These are phyloP conservation scores for Salix koriyanagi DNA, from an alignment of 345 rosid species.

Conservation along the genomic window DNA sequence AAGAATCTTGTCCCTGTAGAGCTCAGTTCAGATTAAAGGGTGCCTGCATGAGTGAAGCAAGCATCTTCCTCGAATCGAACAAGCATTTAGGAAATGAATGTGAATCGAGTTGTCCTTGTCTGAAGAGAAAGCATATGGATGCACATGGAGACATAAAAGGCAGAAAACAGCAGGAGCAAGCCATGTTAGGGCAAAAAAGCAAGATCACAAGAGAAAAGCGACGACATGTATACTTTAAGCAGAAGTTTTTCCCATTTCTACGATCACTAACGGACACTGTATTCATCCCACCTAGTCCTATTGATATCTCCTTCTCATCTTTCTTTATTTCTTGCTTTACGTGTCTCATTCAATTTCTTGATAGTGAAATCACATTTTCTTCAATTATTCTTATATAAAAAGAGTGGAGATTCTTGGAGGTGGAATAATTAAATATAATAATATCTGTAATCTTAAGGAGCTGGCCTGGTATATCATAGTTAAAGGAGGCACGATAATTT, in stretches of 20 bases:
- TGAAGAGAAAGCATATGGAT: constrained; percentile 9
- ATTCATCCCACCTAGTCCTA: constrained; percentile 2
- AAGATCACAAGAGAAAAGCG: background rate
- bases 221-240: background rate
- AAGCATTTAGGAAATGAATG: constrained; percentile 8
- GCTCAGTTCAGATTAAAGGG: background rate
- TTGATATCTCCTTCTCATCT: constrained; percentile 5
- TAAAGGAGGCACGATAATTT: no score
- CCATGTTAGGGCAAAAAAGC: background rate
- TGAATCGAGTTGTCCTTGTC: constrained; percentile 8
- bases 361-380: background rate
- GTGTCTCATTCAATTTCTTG: constrained; percentile 1
- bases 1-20: background rate
- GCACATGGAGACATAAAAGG: constrained; percentile 24
- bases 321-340: background rate
- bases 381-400: background rate
- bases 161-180: background rate
- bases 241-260: background rate
- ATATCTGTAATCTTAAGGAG: no score
- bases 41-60: background rate
- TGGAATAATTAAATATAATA: background rate
- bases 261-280: background rate
- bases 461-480: no score
- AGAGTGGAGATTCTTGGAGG: background rate
- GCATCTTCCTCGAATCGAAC: background rate